Percentiles rank a stretch among this genome's conserved stretches.
Evolutionary conservation across 1,284 basidiomycete genomes (phyloP).

Genomic region (Papiliotrema laurentii): DNA sequence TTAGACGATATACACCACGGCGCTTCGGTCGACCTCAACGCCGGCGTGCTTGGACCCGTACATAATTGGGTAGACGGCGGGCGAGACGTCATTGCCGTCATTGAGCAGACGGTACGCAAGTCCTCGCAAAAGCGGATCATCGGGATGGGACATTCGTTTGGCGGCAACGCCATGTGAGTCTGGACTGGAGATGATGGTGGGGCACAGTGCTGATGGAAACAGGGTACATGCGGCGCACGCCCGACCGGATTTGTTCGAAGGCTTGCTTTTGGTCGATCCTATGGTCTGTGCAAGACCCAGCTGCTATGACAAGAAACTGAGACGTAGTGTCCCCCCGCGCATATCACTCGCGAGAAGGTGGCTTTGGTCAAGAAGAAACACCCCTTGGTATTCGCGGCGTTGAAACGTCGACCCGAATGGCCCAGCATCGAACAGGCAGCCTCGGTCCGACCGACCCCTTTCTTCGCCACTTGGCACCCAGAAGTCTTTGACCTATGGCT

Average conservation of each 20-base stretch:
- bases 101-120: constrained; percentile 14
- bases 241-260: constrained; percentile 64
- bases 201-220: constrained; percentile 41
- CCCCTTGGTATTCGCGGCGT: constrained; percentile 49
- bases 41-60: constrained; percentile 49
- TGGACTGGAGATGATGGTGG: constrained; percentile 1
- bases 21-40: constrained; percentile 66
- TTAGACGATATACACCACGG: constrained; percentile 75
- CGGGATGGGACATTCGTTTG: constrained; percentile 74
- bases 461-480: constrained; percentile 51
- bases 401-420: constrained; percentile 65
- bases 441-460: constrained; percentile 50
- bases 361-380: constrained; percentile 4
- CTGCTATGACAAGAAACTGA: neutral
- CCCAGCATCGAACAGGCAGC: constrained; percentile 60
- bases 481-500: constrained; percentile 64
- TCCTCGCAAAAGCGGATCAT: constrained; percentile 38
- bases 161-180: constrained; percentile 65
- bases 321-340: neutral
- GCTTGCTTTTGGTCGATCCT: constrained; percentile 75
- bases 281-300: constrained; percentile 33
- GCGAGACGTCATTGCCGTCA: constrained; percentile 45
- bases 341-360: neutral
- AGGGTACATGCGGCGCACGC: constrained; percentile 57
- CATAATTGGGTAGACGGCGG: constrained; percentile 41